A percentile compares a stretch with the other conserved stretches of the same genome.
Evolutionary conservation across 176 grass and related monocot genomes (phyloP).

Genomic region (Avena insularis): DNA sequence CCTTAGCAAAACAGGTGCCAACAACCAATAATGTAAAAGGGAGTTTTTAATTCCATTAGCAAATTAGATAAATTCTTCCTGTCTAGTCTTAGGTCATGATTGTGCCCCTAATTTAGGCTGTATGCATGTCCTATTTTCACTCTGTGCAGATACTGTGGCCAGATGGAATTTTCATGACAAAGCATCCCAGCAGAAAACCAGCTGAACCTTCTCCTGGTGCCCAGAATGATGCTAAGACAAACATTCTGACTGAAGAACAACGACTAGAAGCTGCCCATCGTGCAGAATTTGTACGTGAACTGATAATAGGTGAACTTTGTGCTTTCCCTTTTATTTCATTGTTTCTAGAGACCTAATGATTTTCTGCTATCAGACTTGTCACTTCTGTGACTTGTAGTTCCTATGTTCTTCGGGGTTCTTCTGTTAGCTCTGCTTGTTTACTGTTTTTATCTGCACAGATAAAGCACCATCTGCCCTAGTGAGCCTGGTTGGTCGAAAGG

Average conservation of each 20-base stretch:
- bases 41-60: conserved; percentile 18
- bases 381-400: conserved; percentile 8
- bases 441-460: conserved; percentile 50
- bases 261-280: conserved; percentile 74
- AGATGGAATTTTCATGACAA: conserved; percentile 95
- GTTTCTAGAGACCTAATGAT: conserved; percentile 11
- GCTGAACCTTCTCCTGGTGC: conserved; percentile 43
- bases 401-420: not conserved
- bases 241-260: conserved; percentile 68
- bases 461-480: conserved; percentile 86
- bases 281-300: conserved; percentile 87
- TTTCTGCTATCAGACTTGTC: not conserved
- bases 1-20: not conserved
- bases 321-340: not conserved
- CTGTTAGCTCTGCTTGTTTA: not conserved
- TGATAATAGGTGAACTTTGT: conserved; percentile 81
- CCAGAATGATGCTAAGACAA: conserved; percentile 58
- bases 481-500: conserved; percentile 90
- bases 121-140: conserved; percentile 32
- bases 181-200: conserved; percentile 90
- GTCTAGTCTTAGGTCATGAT: not conserved
- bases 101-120: not conserved
- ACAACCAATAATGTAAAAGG: not conserved
- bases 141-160: conserved; percentile 91
- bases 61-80: not conserved